Evolutionary conservation across 805 yeast species (phyloP), one percentile per base, ranked within the genome.

Genomic region (Spathaspora girioi): DNA sequence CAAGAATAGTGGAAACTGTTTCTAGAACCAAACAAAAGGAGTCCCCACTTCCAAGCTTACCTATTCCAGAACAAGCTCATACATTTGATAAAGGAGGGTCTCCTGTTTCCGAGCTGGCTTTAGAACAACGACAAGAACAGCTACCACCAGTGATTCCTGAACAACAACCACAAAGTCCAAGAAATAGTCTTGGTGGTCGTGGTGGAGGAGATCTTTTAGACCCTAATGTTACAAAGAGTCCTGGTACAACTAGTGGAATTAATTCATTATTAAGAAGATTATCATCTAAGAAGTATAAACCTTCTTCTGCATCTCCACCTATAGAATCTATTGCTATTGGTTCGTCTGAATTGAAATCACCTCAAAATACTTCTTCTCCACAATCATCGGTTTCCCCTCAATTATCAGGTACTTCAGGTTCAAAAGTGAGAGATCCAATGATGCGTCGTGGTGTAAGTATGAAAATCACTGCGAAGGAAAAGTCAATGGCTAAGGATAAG

Each of bases 391-490:
- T 44, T 1, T 54, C 62, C 4, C 56, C 59, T 12, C 54, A 54
- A 31, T 43, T 56, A 7, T 46, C 53, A 5, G 12, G n/a, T n/a
- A n/a, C n/a, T n/a, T n/a, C 38, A 11, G 15, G 17, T 17, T 19
- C 54, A 23, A 38, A n/a, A 19, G 19, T 20, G 6, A 32, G 51
- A n/a, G 78, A 74, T 49, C 76, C 77, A 41, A 58, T 72, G 70
- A 78, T 81, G 45, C 83, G 84, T 59, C 78, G 86, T 59, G 84
- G 83, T 56, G 84, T 81, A 9, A 78, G 83, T 60, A 74, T 81
- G 79, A 81, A 78, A 60, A 77, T 81, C n/a, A 81, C 86, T 1
- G 77, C 82, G 12, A 79, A 76, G 59, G 86, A 81, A 56, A 79
- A 74, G 54, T 74, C 65, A 1, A 54, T 64, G 19, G 8, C 18